phyloP scores from a whole-genome alignment of 1,284 basidiomycete species.

The Puccinia horiana region DNA sequence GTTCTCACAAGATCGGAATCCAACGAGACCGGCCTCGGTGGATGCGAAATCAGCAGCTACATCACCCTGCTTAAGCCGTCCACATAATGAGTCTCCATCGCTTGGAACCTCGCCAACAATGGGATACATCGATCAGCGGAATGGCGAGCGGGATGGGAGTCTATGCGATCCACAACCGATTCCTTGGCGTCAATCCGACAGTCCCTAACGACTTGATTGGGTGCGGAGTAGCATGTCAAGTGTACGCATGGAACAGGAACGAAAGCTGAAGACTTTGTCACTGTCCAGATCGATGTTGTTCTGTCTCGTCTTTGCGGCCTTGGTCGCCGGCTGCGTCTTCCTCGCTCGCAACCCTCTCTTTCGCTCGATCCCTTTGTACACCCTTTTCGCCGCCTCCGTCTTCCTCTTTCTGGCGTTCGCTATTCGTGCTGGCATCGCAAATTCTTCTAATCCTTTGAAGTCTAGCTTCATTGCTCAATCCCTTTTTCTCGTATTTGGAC shows the following conservation, averaged over 20 bases:
- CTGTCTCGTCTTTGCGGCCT: constrained; percentile 25
- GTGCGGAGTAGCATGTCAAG: background rate
- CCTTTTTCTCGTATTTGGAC: constrained; percentile 32
- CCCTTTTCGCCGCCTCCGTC: background rate
- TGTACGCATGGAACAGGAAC: background rate
- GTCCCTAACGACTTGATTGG: constrained; percentile 43
- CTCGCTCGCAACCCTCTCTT: constrained; percentile 1
- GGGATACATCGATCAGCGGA: background rate
- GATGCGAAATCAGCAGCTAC: too few relatives aligned
- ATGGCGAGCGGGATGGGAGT: background rate
- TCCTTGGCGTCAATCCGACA: constrained; percentile 41
- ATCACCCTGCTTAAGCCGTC: too few relatives aligned
- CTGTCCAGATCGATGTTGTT: constrained; percentile 41
- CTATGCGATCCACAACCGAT: constrained; percentile 16
- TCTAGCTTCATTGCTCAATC: constrained; percentile 42
- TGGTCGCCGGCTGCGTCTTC: constrained; percentile 6
- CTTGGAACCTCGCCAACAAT: constrained; percentile 11
- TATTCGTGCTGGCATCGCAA: constrained; percentile 41
- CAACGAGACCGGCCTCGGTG: too few relatives aligned
- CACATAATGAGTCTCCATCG: background rate
- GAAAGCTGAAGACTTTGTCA: background rate
- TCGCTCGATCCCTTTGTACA: constrained; percentile 30
- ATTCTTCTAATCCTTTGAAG: background rate
- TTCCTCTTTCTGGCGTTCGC: constrained; percentile 42
- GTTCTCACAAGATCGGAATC: too few relatives aligned